Conservation (phyloP, 2,329 filamentous ascomycete genomes). For the Fusarium sp. region DNA sequence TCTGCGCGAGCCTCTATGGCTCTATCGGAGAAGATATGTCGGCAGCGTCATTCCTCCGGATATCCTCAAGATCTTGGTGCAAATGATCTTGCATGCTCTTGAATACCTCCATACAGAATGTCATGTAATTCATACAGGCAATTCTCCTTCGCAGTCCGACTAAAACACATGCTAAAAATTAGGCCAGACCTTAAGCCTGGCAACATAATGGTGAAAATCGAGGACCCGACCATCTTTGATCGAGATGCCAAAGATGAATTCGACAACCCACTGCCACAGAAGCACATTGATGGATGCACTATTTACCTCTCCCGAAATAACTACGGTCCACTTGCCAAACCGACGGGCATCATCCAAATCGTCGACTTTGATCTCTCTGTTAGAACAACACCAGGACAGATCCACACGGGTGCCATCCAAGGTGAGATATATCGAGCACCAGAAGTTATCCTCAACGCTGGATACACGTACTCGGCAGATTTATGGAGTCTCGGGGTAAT, state of each 20-base stretch:
- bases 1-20: conserved; percentile 41
- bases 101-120: conserved; percentile 42
- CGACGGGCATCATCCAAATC: conserved; percentile 32
- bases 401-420: conserved; percentile 24
- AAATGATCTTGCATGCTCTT: conserved; percentile 36
- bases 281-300: conserved; percentile 15
- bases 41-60: conserved; percentile 31
- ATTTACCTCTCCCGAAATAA: conserved; percentile 42
- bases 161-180: not conserved
- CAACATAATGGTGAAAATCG: conserved; percentile 37
- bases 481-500: conserved; percentile 41
- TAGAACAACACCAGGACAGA: not conserved
- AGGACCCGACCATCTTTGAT: conserved; percentile 30
- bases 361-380: conserved; percentile 34
- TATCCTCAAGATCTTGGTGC: conserved; percentile 36
- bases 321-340: conserved; percentile 23
- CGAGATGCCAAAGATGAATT: conserved; percentile 35
- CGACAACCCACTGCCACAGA: conserved; percentile 35
- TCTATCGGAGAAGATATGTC: conserved; percentile 35
- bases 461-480: conserved; percentile 30
- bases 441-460: conserved; percentile 38
- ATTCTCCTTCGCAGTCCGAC: not conserved
- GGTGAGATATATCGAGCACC: conserved; percentile 33
- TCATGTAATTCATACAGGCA: conserved; percentile 36
- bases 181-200: conserved; percentile 32